These are phyloP conservation scores for Candida silvicultrix DNA, from an alignment of 805 yeast species.

Conservation along the genomic window DNA sequence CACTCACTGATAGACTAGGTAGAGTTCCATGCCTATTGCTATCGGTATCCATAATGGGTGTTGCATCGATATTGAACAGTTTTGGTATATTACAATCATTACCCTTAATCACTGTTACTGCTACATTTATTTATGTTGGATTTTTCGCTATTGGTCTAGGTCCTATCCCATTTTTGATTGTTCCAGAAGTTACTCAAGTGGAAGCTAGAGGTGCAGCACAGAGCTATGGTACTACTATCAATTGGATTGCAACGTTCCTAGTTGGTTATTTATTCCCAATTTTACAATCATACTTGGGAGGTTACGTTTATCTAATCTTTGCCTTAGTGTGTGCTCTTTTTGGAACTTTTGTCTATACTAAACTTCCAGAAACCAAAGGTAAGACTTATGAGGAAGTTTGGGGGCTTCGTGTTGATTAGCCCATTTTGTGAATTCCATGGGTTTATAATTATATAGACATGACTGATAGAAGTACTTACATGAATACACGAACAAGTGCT, in stretches of 20 bases:
- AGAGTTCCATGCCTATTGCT: constrained; percentile 63
- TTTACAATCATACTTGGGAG: constrained; percentile 59
- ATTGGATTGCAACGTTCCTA: constrained; percentile 85
- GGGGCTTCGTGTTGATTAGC: constrained; percentile 29
- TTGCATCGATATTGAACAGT: constrained; percentile 57
- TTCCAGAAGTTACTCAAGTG: constrained; percentile 82
- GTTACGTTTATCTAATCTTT: constrained; percentile 72
- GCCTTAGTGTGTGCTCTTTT: constrained; percentile 49
- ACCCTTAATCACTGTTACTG: constrained; percentile 47
- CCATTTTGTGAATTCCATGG: too few species aligned
- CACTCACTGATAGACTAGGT: constrained; percentile 70
- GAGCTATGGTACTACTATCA: constrained; percentile 84
- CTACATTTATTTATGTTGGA: constrained; percentile 69
- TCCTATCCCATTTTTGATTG: constrained; percentile 87
- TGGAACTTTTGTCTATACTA: constrained; percentile 36
- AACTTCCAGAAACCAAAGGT: constrained; percentile 77
- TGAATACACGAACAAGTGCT: too few species aligned
- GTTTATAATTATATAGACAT: too few species aligned
- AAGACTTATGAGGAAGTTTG: constrained; percentile 65
- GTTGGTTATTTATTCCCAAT: constrained; percentile 81
- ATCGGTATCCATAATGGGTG: constrained; percentile 65
- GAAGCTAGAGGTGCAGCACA: constrained; percentile 84
- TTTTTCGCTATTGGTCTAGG: constrained; percentile 91
- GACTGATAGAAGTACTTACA: too few species aligned
- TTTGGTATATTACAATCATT: constrained; percentile 49